Evolutionary conservation across 2,329 filamentous ascomycete species (phyloP).

Genomic region (Canariomyces notabilis): DNA sequence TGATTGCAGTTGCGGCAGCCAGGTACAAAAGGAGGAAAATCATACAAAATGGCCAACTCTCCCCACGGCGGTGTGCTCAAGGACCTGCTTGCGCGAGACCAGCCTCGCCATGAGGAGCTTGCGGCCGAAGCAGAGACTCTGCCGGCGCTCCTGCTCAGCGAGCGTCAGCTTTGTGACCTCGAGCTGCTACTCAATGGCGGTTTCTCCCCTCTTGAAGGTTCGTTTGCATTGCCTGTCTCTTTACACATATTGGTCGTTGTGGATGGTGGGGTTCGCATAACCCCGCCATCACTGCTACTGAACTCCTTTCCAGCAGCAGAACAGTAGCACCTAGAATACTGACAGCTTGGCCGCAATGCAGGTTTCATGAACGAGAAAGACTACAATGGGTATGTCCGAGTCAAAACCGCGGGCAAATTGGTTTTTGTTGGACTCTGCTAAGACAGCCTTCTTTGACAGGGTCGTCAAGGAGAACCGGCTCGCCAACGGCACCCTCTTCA

Average conservation of each 20-base stretch:
- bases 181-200: conserved; percentile 96
- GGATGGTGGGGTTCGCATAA: conserved; percentile 24
- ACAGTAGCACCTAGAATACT: conserved; percentile 4
- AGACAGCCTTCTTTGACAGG: conserved; percentile 40
- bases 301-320: not conserved
- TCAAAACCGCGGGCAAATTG: conserved; percentile 3
- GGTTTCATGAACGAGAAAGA: conserved; percentile 97
- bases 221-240: conserved; percentile 31
- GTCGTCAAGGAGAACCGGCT: conserved; percentile 88
- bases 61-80: conserved; percentile 93
- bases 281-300: conserved; percentile 21
- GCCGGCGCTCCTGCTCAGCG: conserved; percentile 76
- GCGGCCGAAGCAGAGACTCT: conserved; percentile 78
- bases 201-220: conserved; percentile 95
- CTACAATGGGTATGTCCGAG: conserved; percentile 72
- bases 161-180: conserved; percentile 95
- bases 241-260: conserved; percentile 2
- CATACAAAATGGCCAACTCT: conserved; percentile 56
- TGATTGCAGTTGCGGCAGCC: not conserved
- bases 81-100: conserved; percentile 93
- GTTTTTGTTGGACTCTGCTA: conserved; percentile 22
- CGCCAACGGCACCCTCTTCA: conserved; percentile 83
- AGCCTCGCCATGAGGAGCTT: conserved; percentile 74
- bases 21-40: no score
- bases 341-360: conserved; percentile 34